Base-by-base conservation (phyloP, 441 rosid species). In the Codiaeum variegatum region DNA sequence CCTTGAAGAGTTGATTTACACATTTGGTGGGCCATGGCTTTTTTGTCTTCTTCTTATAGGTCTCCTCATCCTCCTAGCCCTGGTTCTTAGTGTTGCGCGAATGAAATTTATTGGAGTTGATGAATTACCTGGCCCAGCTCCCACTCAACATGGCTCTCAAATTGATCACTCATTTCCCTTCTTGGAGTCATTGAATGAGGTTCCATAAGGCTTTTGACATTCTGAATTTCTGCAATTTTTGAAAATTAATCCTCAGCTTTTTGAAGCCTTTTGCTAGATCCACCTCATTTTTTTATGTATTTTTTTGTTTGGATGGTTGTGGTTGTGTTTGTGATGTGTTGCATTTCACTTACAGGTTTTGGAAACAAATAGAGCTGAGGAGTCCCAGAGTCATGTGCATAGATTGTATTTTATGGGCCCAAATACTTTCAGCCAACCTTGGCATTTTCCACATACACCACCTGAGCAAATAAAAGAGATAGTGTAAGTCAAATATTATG, bases 1-100 rank as follows among this genome's bases (percentile, higher is more conserved):
- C 62, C 98, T 92, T 70, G 98, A 96, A 82, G 98, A 96, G 85
- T 83, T 94, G 82, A 90, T 96, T 77, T 91, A 94, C 84, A 91
- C 98, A 66, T 94, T 96, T 88, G 99, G 99, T 55, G 99, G 99
- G 71, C 99, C 98, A 52, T 94, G 98, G 99, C 78, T 96, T 78
- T 96, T 96, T 75, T 84, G 95, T 80, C 89, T 96, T 81, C 87
- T 93, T 80, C 91, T 96, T 61, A 71, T 91, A 76, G 96, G 92
- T 81, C 95, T 96, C 67, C 90, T 96, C 69, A 83, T 96, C 80
- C 91, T 94, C 70, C 85, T 96, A 75, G 98, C 99, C 6, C 72
- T 96, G 83, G 98, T 96, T 75, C 98, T 94, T 69, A 96, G 99
- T 79, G 98, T 94, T 78, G 99, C 99, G 29, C 86, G 98, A 72